Evolutionary conservation across 140 eudicot species (phyloP).

Genomic region (Oenanthe javanica): DNA sequence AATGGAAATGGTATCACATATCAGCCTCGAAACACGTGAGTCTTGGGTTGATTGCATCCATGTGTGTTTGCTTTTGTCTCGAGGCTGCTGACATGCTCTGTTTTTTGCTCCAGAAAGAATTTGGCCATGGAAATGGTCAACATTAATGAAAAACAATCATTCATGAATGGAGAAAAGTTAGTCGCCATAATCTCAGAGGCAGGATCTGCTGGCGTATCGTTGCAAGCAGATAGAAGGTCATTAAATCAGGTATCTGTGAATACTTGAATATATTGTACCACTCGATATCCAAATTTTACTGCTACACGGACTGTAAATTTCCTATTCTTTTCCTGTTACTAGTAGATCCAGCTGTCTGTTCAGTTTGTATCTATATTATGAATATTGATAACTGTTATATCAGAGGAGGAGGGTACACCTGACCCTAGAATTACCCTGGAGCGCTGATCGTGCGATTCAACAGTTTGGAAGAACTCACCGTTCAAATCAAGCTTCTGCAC

Average conservation of each 20-base stretch:
- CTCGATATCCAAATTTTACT: too few species aligned
- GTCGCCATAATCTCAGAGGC: slow-evolving; percentile 97
- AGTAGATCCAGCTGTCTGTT: too few species aligned
- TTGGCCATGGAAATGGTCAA: slow-evolving; percentile 99
- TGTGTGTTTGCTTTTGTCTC: slow-evolving; percentile 12
- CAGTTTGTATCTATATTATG: too few species aligned
- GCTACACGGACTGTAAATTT: too few species aligned
- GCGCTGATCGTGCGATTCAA: slow-evolving; percentile 99
- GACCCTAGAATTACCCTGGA: slow-evolving; percentile 97
- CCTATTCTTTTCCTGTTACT: too few species aligned
- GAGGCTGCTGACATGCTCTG: slow-evolving; percentile 18
- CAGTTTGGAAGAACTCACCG: slow-evolving; percentile 99
- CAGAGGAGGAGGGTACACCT: slow-evolving; percentile 97
- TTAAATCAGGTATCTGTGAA: slow-evolving; percentile 61
- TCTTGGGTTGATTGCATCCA: slow-evolving; percentile 23
- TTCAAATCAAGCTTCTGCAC: slow-evolving; percentile 98
- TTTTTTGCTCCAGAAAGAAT: slow-evolving; percentile 57
- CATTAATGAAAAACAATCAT: slow-evolving; percentile 89
- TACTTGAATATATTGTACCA: too few species aligned
- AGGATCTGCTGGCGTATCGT: slow-evolving; percentile 98
- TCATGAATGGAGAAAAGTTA: slow-evolving; percentile 89
- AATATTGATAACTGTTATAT: background rate
- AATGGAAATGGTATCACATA: slow-evolving; percentile 89
- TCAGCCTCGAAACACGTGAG: slow-evolving; percentile 99
- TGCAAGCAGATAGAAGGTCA: slow-evolving; percentile 98